Evolutionary conservation across 306 rosid species (phyloP), one percentile per base, ranked within the genome.

Genomic region (Fragaria vesca): DNA sequence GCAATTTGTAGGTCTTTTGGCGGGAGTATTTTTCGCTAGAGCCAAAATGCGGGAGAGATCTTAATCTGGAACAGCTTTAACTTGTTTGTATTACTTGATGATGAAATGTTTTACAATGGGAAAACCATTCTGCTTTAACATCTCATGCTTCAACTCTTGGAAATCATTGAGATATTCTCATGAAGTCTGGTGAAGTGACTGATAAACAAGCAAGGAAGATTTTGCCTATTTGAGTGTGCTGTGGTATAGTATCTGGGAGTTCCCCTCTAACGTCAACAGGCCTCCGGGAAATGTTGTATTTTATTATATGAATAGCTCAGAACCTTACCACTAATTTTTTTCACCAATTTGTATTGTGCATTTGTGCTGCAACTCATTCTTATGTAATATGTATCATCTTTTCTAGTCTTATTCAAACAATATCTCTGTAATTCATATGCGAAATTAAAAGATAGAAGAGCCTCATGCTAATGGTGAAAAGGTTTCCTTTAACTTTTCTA

Each of bases 11-110:
- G 99, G 99, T 70, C 97, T 96, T 69, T 21, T 96, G 81, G 99
- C 99, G 6, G 99, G 99, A 73, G 94, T 96, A 60, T 82, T 96
- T 86, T 96, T 96, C 30, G 99, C 98, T 0, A 87, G 89, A 88
- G 99, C 99, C 80, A 96, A 96, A 88, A 88, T 95, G 85, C 84
- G 83, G 72, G 97, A 90, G 83, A 90, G 89, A 89, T 82, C 90
- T 74, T 85, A 89, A 81, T 71, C 86, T 38, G 87, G 80, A 80
- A 81, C 55, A 30, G 67, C 28, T 57, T 28, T 60, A 8, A 30
- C 43, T 46, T 13, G 47, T 61, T 10, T 57, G 67, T 32, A 46
- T 8, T 45, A 13, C 40, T 12, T 30, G 7, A 40, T 17, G 52
- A 32, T 17, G 18, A 51, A 42, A 28, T 42, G 21, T 43, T 69